Base-by-base conservation (phyloP, 169 alveolate species). In the Plasmodium gaboni region DNA sequence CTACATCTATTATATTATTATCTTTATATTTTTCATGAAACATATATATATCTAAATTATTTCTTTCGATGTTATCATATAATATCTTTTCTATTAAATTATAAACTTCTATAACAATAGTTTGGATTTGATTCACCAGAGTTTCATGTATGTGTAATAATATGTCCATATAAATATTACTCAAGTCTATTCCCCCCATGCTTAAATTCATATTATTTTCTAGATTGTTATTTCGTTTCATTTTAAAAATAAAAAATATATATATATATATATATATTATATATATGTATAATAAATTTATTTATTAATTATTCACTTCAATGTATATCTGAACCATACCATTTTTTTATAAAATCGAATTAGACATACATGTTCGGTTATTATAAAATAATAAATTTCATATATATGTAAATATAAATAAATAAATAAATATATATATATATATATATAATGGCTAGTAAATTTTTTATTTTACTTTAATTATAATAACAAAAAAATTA, bases 81-180 rank as follows among this genome's bases (percentile, higher is more conserved):
- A 83, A n/a, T 24, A 32, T 13, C 19, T 24, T 67, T 57, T 68
- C 91, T 10, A 83, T 38, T 32, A 83, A 53, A 61, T 24, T 55
- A 22, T 83, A 68, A 32, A 83, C 80, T 3, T 83, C 55, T 12
- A 69, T 68, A 9, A 59, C 67, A 19, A 83, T 83, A 2, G 83
- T 48, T 60, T 83, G 74, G 1, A 83, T 68, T 28, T 83, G 91
- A 57, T 67, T 83, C 26, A 83, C 91, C 38, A 83, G 24, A 8
- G 83, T 68, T 57, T 83, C 91, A 19, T 83, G 80, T 12, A 83
- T 83, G 22, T 83, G 68, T 17, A 83, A 38, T 8, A 83, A 38
- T 8, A 83, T 83, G 42, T 83, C 91, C 32, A 53, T 55, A 60
- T 83, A 83, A 48, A 57, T 67, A 48, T 28, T 83, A 50, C 69